Evolutionary conservation across 2,329 filamentous ascomycete genomes (phyloP), one percentile per base, ranked within the genome.

Genomic region (Paraphoma chrysanthemicola): DNA sequence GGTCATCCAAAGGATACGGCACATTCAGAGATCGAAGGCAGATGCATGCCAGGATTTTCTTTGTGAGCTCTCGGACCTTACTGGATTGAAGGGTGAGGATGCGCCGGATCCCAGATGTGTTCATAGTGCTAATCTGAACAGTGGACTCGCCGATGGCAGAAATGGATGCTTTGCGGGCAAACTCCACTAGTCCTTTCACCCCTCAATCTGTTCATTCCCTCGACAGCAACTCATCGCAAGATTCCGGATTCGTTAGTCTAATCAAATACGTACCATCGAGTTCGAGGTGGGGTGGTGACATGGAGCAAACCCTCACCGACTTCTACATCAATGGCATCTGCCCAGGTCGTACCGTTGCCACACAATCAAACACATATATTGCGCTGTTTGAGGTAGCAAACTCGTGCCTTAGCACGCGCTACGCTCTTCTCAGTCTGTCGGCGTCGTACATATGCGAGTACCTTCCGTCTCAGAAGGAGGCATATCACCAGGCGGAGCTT

Each of bases 31-130:
- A 16, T 64, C 69, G 6, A 74, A 74, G 54, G 61, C 69, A 44
- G 70, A 74, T 47, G 72, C 72, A 7, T 74, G 71, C 54, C 70
- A 73, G 47, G 71, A 73, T 44, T 74, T 74, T 41, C 61, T 74
- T 1, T 69, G 63, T 36, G 72, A 74, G 53, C 51, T 73, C n/a
- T 71, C 69, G n/a, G 68, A 73, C 52, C 30, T 70, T 16, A 68
- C 63, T 48, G 68, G 69, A n/a, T 53, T 69, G 42, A 69, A 69
- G 56, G 68, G 72, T 73, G 39, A 54, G 65, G 54, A 11, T 23
- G 18, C 39, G 16, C 11, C 16, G 23, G 11, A n/a, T 42, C 39
- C 39, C 16, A 3, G 8, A 14, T 42, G 16, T 8, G n/a, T 3
- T 14, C 5, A 14, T 16, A 14, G 11, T 38, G 17, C 64, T 72